Base-by-base conservation (phyloP, 768 basidiomycete genomes). In the Lentinula edodes region DNA sequence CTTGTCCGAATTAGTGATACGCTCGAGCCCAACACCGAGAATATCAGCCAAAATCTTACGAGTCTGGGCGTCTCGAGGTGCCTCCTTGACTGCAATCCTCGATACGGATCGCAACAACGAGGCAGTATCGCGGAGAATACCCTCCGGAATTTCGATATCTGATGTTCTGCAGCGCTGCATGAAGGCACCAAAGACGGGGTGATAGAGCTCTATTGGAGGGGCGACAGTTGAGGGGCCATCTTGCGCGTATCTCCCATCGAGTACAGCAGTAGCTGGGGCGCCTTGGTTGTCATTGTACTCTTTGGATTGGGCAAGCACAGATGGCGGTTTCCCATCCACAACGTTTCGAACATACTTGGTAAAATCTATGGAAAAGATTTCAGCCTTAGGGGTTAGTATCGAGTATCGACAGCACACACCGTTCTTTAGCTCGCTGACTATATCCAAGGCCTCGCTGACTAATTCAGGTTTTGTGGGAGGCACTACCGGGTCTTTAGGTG, bases 111-210 rank as follows among this genome's bases (percentile, higher is more conserved):
- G 9, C 41, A 64, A 36, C 12, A 69, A 56, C 1, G 55, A 3
- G 0, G 20, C 28, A 5, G 60, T 38, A 0, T 63, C 0, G 1
- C 0, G 46, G 1, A 67, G 10, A 9, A 65, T 7, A 23, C 64
- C 43, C 3, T 36, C 1, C 0, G 68, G 67, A 16, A 63, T 52
- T 1, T 28, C 2, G 6, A 67, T 61, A 0, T 15, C 0, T 0
- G 60, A 55, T 2, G 68, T 59, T 42, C 63, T 64, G 8, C 63
- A 63, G 3, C 66, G 65, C 51, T 64, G 60, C 0, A 52, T 54
- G 54, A 70, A 70, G 23, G 36, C 46, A 12, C 66, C 59, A 8
- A 70, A 70, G 23, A 61, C 61, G 3, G 66, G 63, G 23, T 66
- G 38, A 45, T 63, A 65, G 16, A 65, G 9, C 51, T 65, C 56